Evolutionary conservation across 2,329 filamentous ascomycete genomes (phyloP).

Genomic region (Pseudogymnoascus sp.): DNA sequence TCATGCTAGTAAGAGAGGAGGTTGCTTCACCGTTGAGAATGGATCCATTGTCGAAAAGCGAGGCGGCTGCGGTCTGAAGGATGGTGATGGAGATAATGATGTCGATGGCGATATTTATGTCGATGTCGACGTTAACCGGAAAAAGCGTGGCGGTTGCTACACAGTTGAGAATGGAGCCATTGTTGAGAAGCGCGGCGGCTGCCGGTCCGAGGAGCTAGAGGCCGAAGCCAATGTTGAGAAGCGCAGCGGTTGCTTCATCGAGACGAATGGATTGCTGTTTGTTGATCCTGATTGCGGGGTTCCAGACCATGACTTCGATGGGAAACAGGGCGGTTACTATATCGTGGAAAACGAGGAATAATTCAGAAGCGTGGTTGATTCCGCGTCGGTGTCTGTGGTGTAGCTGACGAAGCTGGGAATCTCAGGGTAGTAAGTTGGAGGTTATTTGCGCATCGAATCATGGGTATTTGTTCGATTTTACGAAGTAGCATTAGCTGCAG

Average conservation of each 20-base stretch:
- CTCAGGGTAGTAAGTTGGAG: conserved; percentile 60
- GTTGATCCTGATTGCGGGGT: not conserved
- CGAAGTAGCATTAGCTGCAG: not conserved
- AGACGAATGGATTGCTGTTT: not conserved
- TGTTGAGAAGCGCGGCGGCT: not conserved
- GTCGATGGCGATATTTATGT: not conserved
- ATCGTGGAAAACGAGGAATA: too few relatives aligned
- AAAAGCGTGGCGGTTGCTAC: not conserved
- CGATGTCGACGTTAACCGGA: not conserved
- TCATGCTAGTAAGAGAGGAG: not conserved
- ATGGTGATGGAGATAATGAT: not conserved
- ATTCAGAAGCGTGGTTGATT: too few relatives aligned
- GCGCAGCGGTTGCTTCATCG: not conserved
- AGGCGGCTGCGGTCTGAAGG: not conserved
- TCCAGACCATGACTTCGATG: too few relatives aligned
- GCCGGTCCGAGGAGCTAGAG: not conserved
- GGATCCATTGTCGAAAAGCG: not conserved
- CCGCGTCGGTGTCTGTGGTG: too few relatives aligned
- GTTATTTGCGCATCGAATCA: conserved; percentile 61
- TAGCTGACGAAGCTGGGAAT: conserved; percentile 31
- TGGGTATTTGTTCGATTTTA: conserved; percentile 31
- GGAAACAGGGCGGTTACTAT: too few relatives aligned
- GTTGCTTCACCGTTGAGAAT: not conserved
- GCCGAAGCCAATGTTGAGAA: not conserved
- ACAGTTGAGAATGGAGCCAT: not conserved